Percentiles rank a stretch among this genome's conserved stretches.
Evolutionary conservation across 192 early-diverging fungal genomes (phyloP).

Genomic region (Coemansia sp.): DNA sequence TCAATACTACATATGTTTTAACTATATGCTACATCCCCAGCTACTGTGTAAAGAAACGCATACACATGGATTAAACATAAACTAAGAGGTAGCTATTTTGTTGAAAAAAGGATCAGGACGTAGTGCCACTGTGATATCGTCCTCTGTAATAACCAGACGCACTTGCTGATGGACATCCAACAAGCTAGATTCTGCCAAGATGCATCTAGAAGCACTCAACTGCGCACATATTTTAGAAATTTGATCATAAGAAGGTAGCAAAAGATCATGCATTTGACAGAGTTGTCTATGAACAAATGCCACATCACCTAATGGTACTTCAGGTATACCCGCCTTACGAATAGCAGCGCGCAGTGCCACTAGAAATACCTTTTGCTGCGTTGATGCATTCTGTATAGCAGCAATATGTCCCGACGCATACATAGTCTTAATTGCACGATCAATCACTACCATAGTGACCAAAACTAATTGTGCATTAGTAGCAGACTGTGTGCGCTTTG

Average conservation of each 20-base stretch:
- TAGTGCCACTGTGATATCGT: conserved; percentile 77
- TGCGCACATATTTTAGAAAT: conserved; percentile 63
- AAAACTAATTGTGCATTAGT: conserved; percentile 7
- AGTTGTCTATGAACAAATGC: conserved; percentile 65
- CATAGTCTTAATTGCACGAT: conserved; percentile 85
- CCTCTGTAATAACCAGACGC: conserved; percentile 69
- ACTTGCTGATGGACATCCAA: conserved; percentile 69
- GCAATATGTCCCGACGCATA: conserved; percentile 73
- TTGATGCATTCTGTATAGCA: conserved; percentile 67
- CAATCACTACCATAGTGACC: conserved; percentile 66
- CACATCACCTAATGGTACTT: conserved; percentile 74
- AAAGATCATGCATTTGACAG: conserved; percentile 65
- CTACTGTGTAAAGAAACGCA: conserved; percentile 1
- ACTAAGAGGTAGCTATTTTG: conserved; percentile 43
- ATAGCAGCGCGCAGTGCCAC: conserved; percentile 65
- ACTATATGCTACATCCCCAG: not conserved
- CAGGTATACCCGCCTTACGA: conserved; percentile 65
- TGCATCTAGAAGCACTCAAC: conserved; percentile 62
- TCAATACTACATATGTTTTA: not conserved
- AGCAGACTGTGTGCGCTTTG: conserved; percentile 4
- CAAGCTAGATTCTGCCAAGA: conserved; percentile 64
- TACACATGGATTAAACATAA: not conserved
- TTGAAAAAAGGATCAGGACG: conserved; percentile 63
- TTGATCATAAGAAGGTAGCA: conserved; percentile 60
- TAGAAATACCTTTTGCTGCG: conserved; percentile 87